Evolutionary conservation across 2,329 filamentous ascomycete species (phyloP).

Genomic region (Diaporthe sp.): DNA sequence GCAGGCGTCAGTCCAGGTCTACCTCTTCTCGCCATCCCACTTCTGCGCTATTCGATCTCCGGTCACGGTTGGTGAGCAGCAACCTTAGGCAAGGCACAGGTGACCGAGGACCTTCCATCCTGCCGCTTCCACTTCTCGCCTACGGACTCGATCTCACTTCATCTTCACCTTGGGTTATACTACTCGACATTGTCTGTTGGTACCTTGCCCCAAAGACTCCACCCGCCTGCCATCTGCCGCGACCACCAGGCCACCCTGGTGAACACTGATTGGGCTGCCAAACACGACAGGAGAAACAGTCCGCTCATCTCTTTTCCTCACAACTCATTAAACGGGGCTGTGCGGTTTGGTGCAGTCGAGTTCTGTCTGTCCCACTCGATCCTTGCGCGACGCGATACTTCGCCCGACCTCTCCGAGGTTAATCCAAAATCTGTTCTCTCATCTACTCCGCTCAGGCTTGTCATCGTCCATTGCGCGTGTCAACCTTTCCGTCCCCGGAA

Average conservation of each 20-base stretch:
- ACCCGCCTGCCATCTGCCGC: constrained; percentile 36
- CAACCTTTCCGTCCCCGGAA: background rate
- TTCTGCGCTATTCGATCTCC: constrained; percentile 27
- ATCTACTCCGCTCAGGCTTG: background rate
- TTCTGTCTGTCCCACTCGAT: constrained; percentile 29
- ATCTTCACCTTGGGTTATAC: constrained; percentile 18
- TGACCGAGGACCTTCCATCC: constrained; percentile 4
- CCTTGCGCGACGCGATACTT: constrained; percentile 32
- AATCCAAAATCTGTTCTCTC: background rate
- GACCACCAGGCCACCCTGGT: constrained; percentile 31
- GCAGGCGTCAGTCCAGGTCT: constrained; percentile 21
- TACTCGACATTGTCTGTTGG: constrained; percentile 31
- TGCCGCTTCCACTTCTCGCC: constrained; percentile 4
- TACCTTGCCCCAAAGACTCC: constrained; percentile 29
- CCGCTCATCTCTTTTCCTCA: constrained; percentile 25
- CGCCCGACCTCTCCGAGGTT: constrained; percentile 17
- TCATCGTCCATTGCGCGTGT: background rate
- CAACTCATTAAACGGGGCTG: constrained; percentile 12
- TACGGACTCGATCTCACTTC: constrained; percentile 27
- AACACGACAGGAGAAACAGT: constrained; percentile 26
- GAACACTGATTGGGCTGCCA: constrained; percentile 31
- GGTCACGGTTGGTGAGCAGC: constrained; percentile 29
- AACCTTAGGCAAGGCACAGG: constrained; percentile 10
- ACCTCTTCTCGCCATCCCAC: constrained; percentile 32
- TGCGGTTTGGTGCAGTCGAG: constrained; percentile 33